Base-by-base conservation (phyloP, 1,284 basidiomycete genomes). In the Gomphus sp. region DNA sequence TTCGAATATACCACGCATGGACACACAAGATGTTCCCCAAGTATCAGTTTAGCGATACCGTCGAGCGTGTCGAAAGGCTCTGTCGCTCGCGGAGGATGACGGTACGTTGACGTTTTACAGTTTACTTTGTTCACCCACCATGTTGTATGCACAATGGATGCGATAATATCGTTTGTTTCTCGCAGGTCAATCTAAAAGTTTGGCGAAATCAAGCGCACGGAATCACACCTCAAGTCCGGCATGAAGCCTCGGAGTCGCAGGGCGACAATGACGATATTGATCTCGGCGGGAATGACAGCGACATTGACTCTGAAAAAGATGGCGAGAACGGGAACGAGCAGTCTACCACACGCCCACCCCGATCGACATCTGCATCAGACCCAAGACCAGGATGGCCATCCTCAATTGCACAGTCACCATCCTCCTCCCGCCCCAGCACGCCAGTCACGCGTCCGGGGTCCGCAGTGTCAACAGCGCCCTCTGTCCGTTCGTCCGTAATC, bases 1-100 rank as follows among this genome's bases (percentile, higher is more conserved):
- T 97, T 57, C 82, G 86, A 63, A 74, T 89, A 56, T 97, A 97
- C 68, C 91, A 93, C 65, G 87, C 93, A 66, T 98, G 94, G 94
- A 80, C 91, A 2, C 94, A 97, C 71, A 80, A 80, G 64, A 80
- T 98, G 79, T 94, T 88, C 67, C 93, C 94, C 2, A 91, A 89
- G 67, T 87, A 81, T 8, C 84, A 87, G 55, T 95, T 97, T 70
- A 77, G 77, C 51, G 91, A 95, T 69, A 95, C 91, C 0, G 81
- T 94, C 7, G 73, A 81, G 37, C 79, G 86, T 3, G 81, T 96
- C 5, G 94, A 97, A 74, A 90, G 86, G 64, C 71, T 96, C 2
- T 95, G 91, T 68, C 88, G 89, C 64, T 85, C 87, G 2, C 82
- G 83, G 54, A 80, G 88, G 12, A 90, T 96, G 85, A 80, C 87